Evolutionary conservation across 176 grass and related monocot species (phyloP), one percentile per base, ranked within the genome.

Genomic region (Aegilops longissima): DNA sequence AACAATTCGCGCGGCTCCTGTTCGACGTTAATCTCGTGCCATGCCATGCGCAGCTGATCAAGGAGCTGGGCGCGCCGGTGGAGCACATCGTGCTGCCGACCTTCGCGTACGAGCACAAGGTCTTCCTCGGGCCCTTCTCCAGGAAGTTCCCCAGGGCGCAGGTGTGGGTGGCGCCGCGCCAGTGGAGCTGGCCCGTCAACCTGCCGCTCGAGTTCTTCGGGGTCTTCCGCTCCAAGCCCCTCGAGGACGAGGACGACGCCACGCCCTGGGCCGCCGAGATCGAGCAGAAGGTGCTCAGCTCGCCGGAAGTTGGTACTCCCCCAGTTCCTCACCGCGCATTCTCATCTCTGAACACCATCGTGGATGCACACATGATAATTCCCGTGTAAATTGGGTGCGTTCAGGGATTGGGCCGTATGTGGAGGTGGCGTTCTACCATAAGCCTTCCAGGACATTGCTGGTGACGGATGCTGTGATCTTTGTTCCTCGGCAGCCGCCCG

Each of bases 121-220:
- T 98, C 89, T 98, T 98, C 80, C 90, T 96, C 2, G 96, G 96
- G 2, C 96, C 96, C 13, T 98, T 98, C 82, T 96, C 96, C 56
- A 83, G 96, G 36, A 98, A 98, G 85, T 98, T 98, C 83, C 96
- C 96, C 61, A 82, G 13, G 76, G 96, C 96, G 72, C 90, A 94
- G 83, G 78, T 98, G 30, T 98, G 93, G 93, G 93, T 98, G 76
- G 96, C 96, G 17, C 96, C 93, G 6, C 84, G 96, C 52, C 96
- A 98, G 9, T 98, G 96, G 96, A 98, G 96, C 86, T 98, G 96
- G 96, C 96, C 96, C 5, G 66, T 98, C 85, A 96, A 98, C 91
- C 87, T 96, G 36, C 96, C 96, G 77, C 96, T 96, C 56, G 92
- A 96, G 70, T 98, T 98, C 84, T 96, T 98, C 76, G 96, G 96